Conservation (phyloP, 129 eudicot genomes). For the Solidago caesia region DNA sequence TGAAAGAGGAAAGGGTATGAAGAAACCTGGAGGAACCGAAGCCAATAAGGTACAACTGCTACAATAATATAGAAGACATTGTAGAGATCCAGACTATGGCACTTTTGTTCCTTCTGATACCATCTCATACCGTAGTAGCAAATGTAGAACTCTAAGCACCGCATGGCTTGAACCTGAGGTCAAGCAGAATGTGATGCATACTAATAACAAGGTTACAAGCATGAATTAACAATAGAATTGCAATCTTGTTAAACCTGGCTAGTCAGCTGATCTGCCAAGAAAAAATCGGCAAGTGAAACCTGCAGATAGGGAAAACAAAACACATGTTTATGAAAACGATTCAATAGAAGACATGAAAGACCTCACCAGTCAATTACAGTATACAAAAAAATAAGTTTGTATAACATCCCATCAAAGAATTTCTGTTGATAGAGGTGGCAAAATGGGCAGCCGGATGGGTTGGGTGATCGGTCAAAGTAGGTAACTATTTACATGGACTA, state of each 20-base stretch:
- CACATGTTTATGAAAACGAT: constrained; percentile 7
- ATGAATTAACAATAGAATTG: constrained; percentile 4
- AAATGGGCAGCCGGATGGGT: background rate
- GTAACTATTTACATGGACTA: no score
- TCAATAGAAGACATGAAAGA: background rate
- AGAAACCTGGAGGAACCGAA: constrained; percentile 74
- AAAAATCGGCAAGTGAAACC: constrained; percentile 79
- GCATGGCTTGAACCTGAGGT: constrained; percentile 68
- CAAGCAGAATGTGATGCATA: constrained; percentile 16
- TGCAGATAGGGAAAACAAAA: constrained; percentile 23
- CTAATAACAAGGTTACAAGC: background rate
- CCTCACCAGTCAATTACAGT: background rate
- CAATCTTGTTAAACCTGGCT: constrained; percentile 57
- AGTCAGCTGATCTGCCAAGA: constrained; percentile 85
- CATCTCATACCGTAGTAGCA: constrained; percentile 59
- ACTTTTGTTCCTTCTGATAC: constrained; percentile 37
- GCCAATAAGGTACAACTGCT: constrained; percentile 77
- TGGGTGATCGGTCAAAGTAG: background rate
- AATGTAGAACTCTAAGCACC: constrained; percentile 71
- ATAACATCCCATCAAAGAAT: background rate
- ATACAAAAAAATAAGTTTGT: background rate
- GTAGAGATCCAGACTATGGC: constrained; percentile 51
- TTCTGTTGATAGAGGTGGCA: background rate
- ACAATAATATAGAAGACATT: constrained; percentile 59
- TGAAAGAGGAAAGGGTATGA: constrained; percentile 10